Base-by-base conservation (phyloP, 2,329 filamentous ascomycete genomes). In the Fusarium setosum region DNA sequence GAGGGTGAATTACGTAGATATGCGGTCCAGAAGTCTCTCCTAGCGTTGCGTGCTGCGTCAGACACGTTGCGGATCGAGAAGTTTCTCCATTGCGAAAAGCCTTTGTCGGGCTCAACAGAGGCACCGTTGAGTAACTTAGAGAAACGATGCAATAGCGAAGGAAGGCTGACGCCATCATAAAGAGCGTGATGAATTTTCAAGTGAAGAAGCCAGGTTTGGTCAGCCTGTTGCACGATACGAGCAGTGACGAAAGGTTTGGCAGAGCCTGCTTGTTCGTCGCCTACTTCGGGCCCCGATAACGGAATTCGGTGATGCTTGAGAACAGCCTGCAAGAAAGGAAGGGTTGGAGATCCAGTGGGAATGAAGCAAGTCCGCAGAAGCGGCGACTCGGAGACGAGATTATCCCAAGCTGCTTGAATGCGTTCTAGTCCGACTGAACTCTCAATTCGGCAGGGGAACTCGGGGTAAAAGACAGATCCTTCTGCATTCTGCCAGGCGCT, bases 101-200 rank as follows among this genome's bases (percentile, higher is more conserved):
- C 66, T 12, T 63, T 20, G 5, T 55, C 48, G 7, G 17, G 8
- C 1, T n/a, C 11, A 7, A 41, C 42, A 1, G 40, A 2, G 3
- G 38, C 42, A 29, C 21, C 70, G 51, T 17, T 24, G 4, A 65
- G 15, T 12, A 67, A 23, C 34, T 67, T 49, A 21, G 68, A 63
- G 10, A 71, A 48, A 13, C 75, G 72, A 3, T 83, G 73, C 20
- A 93, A 79, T 6, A 97, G 78, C 1, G 84, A 74, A 1, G 89
- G 86, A 5, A 97, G 80, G 69, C 92, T 96, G 60, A 96, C 84
- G 6, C 90, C 94, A 74, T 97, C 95, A 73, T 97, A 98, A 0
- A 97, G 82, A 0, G 92, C 92, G 74, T 98, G 94, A 64, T 97
- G 94, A 5, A 97, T 90, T 23, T 82, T 82, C 6, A 93, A 80